Evolutionary conservation across 371 early-diverging fungal species (phyloP), one percentile per base, ranked within the genome.

Genomic region (Ordospora colligata): DNA sequence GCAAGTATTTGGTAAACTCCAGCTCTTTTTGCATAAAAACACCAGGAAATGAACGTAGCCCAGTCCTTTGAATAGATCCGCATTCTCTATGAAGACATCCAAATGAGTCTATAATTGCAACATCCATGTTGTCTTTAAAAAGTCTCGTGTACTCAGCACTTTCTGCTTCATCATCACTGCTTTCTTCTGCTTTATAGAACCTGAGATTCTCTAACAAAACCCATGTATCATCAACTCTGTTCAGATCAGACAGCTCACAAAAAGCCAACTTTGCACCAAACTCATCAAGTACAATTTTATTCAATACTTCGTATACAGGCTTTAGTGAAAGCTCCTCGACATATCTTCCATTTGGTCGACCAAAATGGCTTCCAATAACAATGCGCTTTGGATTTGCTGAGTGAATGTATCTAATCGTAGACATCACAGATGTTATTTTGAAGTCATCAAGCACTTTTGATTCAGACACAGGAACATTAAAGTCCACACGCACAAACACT

Each of bases 1-100:
- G 11, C 1, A 58, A n/a, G 23, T 21, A 7, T 14, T 67, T 12
- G 43, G 62, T 50, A 54, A 21, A 93, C 81, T 92, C 91, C 45
- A 96, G 88, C 87, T 97, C 98, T 88, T 95, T 94, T 88, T 93
- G 91, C 92, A 97, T 92, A 82, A 97, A 87, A 84, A 95, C 89
- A 69, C 98, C 98, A 50, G 95, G 91, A 27, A 93, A 94, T 68
- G 89, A 85, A 67, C 91, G 90, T 8, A 79, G 37, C 3, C 51
- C 42, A n/a, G 73, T 67, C 72, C 95, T 95, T 52, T 93, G 93
- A 90, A 95, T 93, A 68, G 95, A 95, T 75, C 90, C 90, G 82
- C 87, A 87, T 52, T 93, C 92, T 82, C 96, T 91, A 85, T 97
- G 96, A 74, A 95, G 93, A 53, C 94, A 94, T 74, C 96, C 96